Evolutionary conservation across 495 filamentous ascomycete species (phyloP).

Genomic region (Cercophora sp.): DNA sequence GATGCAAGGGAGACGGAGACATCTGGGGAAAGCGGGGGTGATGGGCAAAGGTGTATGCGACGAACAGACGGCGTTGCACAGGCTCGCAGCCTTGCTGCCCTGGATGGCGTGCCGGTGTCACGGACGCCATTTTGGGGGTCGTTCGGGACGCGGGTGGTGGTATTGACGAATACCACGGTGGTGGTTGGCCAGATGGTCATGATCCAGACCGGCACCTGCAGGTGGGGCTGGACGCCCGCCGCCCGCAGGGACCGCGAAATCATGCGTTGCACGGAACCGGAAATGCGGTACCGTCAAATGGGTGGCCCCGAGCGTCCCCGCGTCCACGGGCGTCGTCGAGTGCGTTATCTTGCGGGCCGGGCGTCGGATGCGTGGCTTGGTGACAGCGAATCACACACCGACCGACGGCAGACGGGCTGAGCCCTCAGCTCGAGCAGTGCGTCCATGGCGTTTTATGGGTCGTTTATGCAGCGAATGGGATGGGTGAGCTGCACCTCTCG

Average conservation of each 20-base stretch:
- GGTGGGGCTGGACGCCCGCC: neutral
- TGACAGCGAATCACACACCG: neutral
- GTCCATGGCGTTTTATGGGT: neutral
- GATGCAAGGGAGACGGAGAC: too few species aligned
- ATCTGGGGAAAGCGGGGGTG: too few species aligned
- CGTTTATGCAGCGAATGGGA: slow-evolving; percentile 1
- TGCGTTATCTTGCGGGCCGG: neutral
- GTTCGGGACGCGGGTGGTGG: neutral
- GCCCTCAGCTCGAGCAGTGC: neutral
- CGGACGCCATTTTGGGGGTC: neutral
- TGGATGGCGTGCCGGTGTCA: too few species aligned
- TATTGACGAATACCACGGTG: neutral
- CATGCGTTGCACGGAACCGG: slow-evolving; percentile 2
- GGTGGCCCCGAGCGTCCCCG: neutral
- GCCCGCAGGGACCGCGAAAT: neutral
- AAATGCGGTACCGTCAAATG: neutral
- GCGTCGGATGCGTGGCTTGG: neutral
- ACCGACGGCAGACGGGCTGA: neutral
- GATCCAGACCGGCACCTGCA: neutral
- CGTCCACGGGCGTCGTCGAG: neutral
- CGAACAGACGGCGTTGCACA: too few species aligned
- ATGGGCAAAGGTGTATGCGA: too few species aligned
- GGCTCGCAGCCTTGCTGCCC: too few species aligned
- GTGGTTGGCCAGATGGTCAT: neutral
- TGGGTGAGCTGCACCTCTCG: slow-evolving; percentile 2